Evolutionary conservation across 305 asterid species (phyloP).

Genomic region (Fraxinus xanthoxyloides): DNA sequence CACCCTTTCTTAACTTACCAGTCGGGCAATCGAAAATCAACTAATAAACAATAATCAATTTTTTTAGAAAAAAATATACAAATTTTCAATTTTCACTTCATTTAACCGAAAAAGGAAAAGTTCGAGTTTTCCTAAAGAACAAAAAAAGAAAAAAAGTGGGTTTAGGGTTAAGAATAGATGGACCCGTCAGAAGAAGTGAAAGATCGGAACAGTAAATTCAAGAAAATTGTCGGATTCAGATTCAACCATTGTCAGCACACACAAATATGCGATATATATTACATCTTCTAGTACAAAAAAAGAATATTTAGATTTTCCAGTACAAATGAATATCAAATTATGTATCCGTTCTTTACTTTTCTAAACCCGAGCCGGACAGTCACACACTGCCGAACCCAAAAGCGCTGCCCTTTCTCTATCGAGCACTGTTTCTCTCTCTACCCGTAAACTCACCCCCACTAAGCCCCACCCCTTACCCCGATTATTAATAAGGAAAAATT

Average conservation of each 20-base stretch:
- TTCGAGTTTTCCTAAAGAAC: constrained; percentile 2
- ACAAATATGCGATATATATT: constrained; percentile 8
- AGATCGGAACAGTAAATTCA: constrained; percentile 59
- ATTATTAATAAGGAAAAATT: background rate
- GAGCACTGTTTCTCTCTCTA: background rate
- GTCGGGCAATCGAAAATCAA: constrained; percentile 24
- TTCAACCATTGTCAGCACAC: constrained; percentile 52
- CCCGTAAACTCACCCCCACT: background rate
- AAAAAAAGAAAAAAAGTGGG: constrained; percentile 22
- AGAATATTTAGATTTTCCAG: constrained; percentile 29
- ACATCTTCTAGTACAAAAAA: constrained; percentile 38
- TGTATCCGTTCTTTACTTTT: background rate
- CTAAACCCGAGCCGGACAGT: too few species aligned
- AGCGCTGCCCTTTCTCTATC: background rate
- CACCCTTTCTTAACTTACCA: constrained; percentile 30
- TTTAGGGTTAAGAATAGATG: constrained; percentile 22
- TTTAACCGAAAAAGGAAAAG: constrained; percentile 16
- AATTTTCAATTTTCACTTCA: constrained; percentile 47
- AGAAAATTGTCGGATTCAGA: constrained; percentile 70
- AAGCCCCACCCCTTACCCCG: background rate
- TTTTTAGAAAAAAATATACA: constrained; percentile 1
- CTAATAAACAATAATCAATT: constrained; percentile 3
- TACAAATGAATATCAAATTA: background rate
- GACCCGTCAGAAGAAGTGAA: constrained; percentile 10
- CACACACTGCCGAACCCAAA: background rate